These are phyloP conservation scores for Sporothrix variecibatus DNA, from an alignment of 2,329 filamentous ascomycete species.

Conservation along the genomic window DNA sequence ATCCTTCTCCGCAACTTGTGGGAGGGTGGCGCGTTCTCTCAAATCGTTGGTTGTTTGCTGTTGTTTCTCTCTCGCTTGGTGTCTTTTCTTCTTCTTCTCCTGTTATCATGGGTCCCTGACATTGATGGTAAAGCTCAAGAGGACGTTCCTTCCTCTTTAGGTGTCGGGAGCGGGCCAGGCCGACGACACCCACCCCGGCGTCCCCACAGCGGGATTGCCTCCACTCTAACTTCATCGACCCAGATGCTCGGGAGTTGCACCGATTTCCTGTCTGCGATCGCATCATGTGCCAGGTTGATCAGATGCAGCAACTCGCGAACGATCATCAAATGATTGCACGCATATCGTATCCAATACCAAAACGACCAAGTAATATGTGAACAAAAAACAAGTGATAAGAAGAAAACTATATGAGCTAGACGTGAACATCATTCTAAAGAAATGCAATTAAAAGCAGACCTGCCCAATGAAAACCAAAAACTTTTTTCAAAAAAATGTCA, in stretches of 20 bases:
- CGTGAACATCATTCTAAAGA: constrained; percentile 12
- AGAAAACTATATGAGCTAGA: not conserved
- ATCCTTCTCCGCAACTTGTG: not conserved
- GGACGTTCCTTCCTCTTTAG: not conserved
- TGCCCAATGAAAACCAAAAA: not conserved
- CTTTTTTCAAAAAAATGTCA: not conserved
- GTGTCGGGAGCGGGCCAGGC: constrained; percentile 4
- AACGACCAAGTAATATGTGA: not conserved
- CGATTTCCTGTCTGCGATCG: not conserved
- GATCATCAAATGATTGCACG: not conserved
- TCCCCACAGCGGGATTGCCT: constrained; percentile 4
- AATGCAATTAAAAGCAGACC: not conserved
- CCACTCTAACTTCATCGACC: not conserved
- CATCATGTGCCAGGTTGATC: not conserved
- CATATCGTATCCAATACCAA: not conserved
- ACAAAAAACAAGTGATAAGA: not conserved
- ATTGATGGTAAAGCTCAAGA: not conserved
- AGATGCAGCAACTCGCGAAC: not conserved
- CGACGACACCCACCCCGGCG: not conserved
- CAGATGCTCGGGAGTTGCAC: constrained; percentile 3
- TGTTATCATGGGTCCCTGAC: not conserved
- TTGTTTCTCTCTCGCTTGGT: not conserved
- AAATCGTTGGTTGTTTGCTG: not conserved
- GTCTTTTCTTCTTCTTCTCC: not conserved
- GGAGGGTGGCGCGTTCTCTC: too few relatives aligned